Evolutionary conservation across 78 protist species (phyloP), one percentile per base, ranked within the genome.

Genomic region (Dictyostelium brefeldianum): DNA sequence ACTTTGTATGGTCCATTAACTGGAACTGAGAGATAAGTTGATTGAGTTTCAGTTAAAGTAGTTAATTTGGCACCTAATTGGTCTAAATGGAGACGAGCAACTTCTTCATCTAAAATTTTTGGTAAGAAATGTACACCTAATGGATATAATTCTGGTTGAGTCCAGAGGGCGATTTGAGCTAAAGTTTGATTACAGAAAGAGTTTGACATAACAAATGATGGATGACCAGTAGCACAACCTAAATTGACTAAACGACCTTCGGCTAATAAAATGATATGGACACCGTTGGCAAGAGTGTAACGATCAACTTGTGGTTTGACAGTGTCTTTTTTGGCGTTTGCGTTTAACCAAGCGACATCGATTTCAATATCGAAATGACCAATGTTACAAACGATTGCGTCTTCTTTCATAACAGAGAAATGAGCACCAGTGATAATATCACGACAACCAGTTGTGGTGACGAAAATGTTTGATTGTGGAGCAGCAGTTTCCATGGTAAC

Each of bases 211-310:
- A 99, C 99, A 95, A 99, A 99, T 17, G 98, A 92, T 65, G 99
- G 99, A 91, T 99, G 99, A 87, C 99, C 99, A 31, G 99, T 98
- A 96, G 99, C 99, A 96, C 99, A 99, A 83, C 99, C 99, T 46
- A 99, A 94, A 97, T 99, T 99, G 84, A 99, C 97, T n/a, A 99
- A 97, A 47, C 99, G 98, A 80, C 99, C 99, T 95, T 99, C 99
- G 57, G 99, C 99, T 20, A 99, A 97, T 54, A 99, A 51, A 97
- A 99, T 96, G 97, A 99, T 80, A 94, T 95, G 96, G 59, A 83
- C 81, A 81, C 99, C 99, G 82, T 89, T 96, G 57, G 94, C 78
- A 89, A 99, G 75, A 82, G 81, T 75, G 97, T 46, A 99, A 67
- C 97, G 94, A 96, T 99, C 99, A 82, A 96, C 98, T 94, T 98